These are phyloP conservation scores for Pichia thaimueangensis DNA, from an alignment of 805 yeast species.

Conservation along the genomic window DNA sequence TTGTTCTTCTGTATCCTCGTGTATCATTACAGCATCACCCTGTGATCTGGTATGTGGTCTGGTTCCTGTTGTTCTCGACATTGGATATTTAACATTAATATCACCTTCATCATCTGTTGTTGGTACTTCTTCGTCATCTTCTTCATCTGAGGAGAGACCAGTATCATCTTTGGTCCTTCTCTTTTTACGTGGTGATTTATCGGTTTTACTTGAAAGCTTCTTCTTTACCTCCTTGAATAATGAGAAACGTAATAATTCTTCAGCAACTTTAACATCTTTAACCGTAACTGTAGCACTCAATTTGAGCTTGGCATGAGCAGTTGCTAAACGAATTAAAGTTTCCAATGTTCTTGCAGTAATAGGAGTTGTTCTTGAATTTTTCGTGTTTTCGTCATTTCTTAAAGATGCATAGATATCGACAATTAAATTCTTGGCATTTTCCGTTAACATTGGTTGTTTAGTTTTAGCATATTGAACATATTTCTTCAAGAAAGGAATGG, in stretches of 20 bases:
- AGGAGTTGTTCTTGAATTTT: conserved; percentile 77
- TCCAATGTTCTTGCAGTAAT: conserved; percentile 98
- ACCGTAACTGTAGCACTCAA: conserved; percentile 67
- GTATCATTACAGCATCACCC: conserved; percentile 17
- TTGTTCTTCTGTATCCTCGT: conserved; percentile 20
- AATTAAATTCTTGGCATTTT: conserved; percentile 72
- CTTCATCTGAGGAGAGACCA: conserved; percentile 17
- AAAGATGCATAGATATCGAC: conserved; percentile 73
- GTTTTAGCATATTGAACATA: conserved; percentile 92
- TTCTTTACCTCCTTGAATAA: conserved; percentile 61
- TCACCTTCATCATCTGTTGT: conserved; percentile 13
- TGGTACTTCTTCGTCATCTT: conserved; percentile 15
- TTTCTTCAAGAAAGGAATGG: conserved; percentile 83
- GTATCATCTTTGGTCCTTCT: conserved; percentile 24
- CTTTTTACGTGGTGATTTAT: conserved; percentile 32
- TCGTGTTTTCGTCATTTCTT: conserved; percentile 63
- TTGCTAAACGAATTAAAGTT: conserved; percentile 86
- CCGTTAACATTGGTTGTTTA: conserved; percentile 75
- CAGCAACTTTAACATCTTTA: conserved; percentile 81
- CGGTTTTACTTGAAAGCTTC: conserved; percentile 30
- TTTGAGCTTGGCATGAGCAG: conserved; percentile 97
- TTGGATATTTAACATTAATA: conserved; percentile 10
- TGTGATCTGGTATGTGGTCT: conserved; percentile 11
- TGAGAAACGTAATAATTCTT: conserved; percentile 76
- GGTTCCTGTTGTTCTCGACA: not conserved